A percentile compares a stretch with the other conserved stretches of the same genome.
Evolutionary conservation across 2,329 filamentous ascomycete genomes (phyloP).

Genomic region (Fusarium palustre): DNA sequence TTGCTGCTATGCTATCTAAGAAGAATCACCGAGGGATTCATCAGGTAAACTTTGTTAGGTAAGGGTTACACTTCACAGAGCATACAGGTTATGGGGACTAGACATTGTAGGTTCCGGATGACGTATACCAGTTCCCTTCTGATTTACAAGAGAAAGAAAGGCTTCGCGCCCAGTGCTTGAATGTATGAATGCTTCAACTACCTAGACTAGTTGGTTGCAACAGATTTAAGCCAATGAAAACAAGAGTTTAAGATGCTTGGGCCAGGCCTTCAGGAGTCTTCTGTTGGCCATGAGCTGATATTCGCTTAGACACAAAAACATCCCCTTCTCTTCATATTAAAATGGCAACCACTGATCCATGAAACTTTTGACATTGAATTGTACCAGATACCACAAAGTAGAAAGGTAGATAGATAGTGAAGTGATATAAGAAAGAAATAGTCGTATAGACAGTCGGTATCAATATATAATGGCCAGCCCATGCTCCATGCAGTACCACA

Average conservation of each 20-base stretch:
- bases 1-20: not conserved
- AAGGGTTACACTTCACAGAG: not conserved
- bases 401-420: slow-evolving; percentile 2
- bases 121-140: slow-evolving; percentile 20
- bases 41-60: not conserved
- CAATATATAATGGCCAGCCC: slow-evolving; percentile 32
- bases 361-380: not conserved
- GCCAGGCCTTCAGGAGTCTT: slow-evolving; percentile 11
- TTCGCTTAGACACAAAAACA: slow-evolving; percentile 13
- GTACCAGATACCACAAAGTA: not conserved
- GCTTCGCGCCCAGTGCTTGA: slow-evolving; percentile 9
- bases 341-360: not conserved
- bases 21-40: not conserved
- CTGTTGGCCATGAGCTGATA: slow-evolving; percentile 23
- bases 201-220: not conserved
- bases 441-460: slow-evolving; percentile 44
- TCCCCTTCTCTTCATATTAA: slow-evolving; percentile 10
- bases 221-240: slow-evolving; percentile 22
- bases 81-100: not conserved
- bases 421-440: slow-evolving; percentile 23
- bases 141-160: not conserved
- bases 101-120: slow-evolving; percentile 17
- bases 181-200: slow-evolving; percentile 12
- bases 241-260: slow-evolving; percentile 13
- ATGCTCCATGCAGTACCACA: slow-evolving; percentile 38